A percentile compares a stretch with the other conserved stretches of the same genome.
Evolutionary conservation across 2,329 filamentous ascomycete species (phyloP).

Genomic region (Fusarium chaquense): DNA sequence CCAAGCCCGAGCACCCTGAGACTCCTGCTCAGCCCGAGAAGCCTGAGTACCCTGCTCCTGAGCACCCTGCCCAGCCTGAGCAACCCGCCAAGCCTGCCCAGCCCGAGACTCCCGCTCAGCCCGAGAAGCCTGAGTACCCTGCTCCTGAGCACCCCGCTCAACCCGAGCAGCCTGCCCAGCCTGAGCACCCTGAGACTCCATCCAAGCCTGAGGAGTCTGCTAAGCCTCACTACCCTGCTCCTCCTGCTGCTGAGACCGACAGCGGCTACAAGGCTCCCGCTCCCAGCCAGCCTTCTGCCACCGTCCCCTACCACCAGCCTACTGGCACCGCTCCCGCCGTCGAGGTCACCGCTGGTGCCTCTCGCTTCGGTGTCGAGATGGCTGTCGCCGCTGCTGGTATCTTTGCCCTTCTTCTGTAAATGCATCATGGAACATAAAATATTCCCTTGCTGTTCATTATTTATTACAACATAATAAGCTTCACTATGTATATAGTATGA

Average conservation of each 20-base stretch:
- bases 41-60: slow-evolving; percentile 15
- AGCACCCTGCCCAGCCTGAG: slow-evolving; percentile 22
- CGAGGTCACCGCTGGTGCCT: slow-evolving; percentile 50
- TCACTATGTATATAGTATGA: slow-evolving; percentile 49
- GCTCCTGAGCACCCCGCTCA: slow-evolving; percentile 8
- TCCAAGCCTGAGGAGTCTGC: slow-evolving; percentile 16
- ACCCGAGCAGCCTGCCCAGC: slow-evolving; percentile 17
- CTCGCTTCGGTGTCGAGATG: slow-evolving; percentile 49
- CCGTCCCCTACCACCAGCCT: slow-evolving; percentile 35
- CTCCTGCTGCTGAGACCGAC: slow-evolving; percentile 23
- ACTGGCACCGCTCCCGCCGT: slow-evolving; percentile 39
- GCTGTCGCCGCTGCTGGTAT: slow-evolving; percentile 51
- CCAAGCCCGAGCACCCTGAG: slow-evolving; percentile 9
- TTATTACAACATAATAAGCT: slow-evolving; percentile 46
- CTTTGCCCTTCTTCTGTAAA: slow-evolving; percentile 53
- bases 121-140: slow-evolving; percentile 17
- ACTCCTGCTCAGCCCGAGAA: slow-evolving; percentile 14
- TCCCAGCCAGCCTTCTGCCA: slow-evolving; percentile 41
- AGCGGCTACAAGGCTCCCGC: slow-evolving; percentile 22
- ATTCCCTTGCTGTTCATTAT: slow-evolving; percentile 40
- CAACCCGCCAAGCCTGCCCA: slow-evolving; percentile 1
- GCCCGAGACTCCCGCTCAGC: slow-evolving; percentile 8
- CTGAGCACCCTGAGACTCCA: slow-evolving; percentile 21
- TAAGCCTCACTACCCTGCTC: slow-evolving; percentile 25
- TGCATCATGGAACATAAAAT: slow-evolving; percentile 31